phyloP scores from a whole-genome alignment of 2,329 filamentous ascomycete species.

The Alternaria novae-zelandiae region DNA sequence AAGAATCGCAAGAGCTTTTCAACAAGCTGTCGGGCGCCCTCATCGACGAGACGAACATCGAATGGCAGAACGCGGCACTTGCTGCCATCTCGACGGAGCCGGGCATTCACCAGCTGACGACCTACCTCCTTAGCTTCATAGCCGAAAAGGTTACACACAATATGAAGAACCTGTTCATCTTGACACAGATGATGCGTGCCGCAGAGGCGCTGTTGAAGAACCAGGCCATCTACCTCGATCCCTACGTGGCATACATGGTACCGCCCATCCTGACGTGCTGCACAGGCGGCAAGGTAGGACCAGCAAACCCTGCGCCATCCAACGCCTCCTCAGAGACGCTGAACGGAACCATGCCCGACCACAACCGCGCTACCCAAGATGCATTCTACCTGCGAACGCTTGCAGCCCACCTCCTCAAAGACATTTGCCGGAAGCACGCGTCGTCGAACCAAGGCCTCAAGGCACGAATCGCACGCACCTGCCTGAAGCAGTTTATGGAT shows the following conservation, averaged over 20 bases:
- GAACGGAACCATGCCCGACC: constrained; percentile 39
- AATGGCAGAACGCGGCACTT: constrained; percentile 84
- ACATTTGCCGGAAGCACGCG: constrained; percentile 81
- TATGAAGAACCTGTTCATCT: constrained; percentile 85
- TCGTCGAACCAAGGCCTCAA: constrained; percentile 81
- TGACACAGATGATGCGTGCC: constrained; percentile 92
- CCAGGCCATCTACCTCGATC: constrained; percentile 75
- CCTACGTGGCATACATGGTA: constrained; percentile 73
- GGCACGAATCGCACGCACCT: constrained; percentile 88
- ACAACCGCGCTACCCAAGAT: constrained; percentile 44
- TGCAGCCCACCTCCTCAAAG: constrained; percentile 79
- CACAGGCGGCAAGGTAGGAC: constrained; percentile 80
- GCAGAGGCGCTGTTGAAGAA: constrained; percentile 85
- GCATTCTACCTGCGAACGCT: constrained; percentile 85
- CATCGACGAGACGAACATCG: constrained; percentile 84
- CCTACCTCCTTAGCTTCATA: constrained; percentile 96
- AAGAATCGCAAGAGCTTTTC: constrained; percentile 95
- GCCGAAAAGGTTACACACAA: constrained; percentile 95
- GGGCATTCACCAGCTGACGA: constrained; percentile 91
- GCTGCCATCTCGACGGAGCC: constrained; percentile 87
- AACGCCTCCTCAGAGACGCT: constrained; percentile 56
- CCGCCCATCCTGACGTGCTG: constrained; percentile 92
- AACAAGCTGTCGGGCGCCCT: constrained; percentile 91
- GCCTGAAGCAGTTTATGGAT: constrained; percentile 89
- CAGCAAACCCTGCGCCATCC: constrained; percentile 58